Evolutionary conservation across 2,329 filamentous ascomycete species (phyloP).

Genomic region (Cercospora zeae-maydis): DNA sequence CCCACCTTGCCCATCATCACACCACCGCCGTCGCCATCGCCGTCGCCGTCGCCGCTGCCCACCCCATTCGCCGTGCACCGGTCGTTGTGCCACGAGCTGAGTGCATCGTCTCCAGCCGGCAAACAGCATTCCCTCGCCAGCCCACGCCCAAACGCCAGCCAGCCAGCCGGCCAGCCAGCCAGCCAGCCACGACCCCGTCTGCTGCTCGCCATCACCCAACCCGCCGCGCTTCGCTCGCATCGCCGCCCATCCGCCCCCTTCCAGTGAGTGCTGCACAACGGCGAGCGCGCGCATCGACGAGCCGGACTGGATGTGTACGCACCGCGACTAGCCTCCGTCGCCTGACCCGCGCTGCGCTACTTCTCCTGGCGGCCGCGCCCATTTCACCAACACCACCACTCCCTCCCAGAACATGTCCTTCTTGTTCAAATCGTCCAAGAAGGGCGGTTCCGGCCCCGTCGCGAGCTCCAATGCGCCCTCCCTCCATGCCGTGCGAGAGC

Average conservation of each 20-base stretch:
- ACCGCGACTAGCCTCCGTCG: slow-evolving; percentile 4
- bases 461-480: slow-evolving; percentile 26
- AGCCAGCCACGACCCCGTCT: neutral
- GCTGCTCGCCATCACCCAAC: neutral
- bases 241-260: neutral
- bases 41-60: no score
- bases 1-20: neutral
- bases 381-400: neutral
- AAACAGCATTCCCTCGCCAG: slow-evolving; percentile 4
- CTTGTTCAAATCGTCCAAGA: slow-evolving; percentile 50
- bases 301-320: slow-evolving; percentile 10
- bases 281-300: neutral
- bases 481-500: slow-evolving; percentile 54
- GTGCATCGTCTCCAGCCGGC: neutral
- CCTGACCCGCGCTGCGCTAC: slow-evolving; percentile 10
- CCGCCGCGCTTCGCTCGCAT: neutral
- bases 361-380: slow-evolving; percentile 8
- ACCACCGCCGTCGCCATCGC: neutral
- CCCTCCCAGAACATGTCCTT: slow-evolving; percentile 44
- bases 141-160: neutral
- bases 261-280: neutral
- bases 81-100: neutral
- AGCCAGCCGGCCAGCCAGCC: neutral
- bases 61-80: neutral
- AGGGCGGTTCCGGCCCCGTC: slow-evolving; percentile 27